Conservation (phyloP, 768 basidiomycete species). For the Lactifluus subvellereus region DNA sequence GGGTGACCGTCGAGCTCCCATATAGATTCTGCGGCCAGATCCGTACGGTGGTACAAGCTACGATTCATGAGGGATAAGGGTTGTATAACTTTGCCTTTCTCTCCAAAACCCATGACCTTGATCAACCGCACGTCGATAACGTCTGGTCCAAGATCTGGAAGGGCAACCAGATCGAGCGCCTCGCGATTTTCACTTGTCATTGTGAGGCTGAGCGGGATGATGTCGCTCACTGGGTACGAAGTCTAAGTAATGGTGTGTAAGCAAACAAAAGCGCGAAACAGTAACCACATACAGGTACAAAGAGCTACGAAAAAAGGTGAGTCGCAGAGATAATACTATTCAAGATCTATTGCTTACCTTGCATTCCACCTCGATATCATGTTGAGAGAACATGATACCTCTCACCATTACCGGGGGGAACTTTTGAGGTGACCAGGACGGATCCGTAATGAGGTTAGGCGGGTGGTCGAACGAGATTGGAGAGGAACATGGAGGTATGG, state of each 20-base stretch:
- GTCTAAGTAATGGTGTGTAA: neutral
- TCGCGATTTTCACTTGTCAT: conserved; percentile 5
- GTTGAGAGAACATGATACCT: conserved; percentile 4
- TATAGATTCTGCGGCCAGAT: conserved; percentile 2
- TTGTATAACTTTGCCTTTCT: neutral
- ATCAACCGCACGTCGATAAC: conserved; percentile 16
- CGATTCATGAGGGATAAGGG: conserved; percentile 2
- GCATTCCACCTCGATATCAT: conserved; percentile 16
- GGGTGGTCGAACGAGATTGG: neutral
- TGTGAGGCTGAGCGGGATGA: conserved; percentile 11
- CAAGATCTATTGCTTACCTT: neutral
- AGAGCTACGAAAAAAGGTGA: conserved; percentile 1
- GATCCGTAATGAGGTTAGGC: neutral
- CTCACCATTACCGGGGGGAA: conserved; percentile 2
- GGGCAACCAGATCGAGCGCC: conserved; percentile 3
- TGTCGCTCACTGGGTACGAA: neutral
- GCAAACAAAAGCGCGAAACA: neutral
- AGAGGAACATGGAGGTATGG: neutral
- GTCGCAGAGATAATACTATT: neutral
- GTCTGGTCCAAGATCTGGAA: no score
- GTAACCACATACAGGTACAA: conserved; percentile 1
- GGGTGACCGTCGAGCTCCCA: neutral
- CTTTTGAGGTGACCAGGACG: conserved; percentile 6
- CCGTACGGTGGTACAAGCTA: neutral
- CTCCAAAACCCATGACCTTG: conserved; percentile 19